Evolutionary conservation across 2,329 filamentous ascomycete species (phyloP).

Genomic region (Dactylellina cionopaga): DNA sequence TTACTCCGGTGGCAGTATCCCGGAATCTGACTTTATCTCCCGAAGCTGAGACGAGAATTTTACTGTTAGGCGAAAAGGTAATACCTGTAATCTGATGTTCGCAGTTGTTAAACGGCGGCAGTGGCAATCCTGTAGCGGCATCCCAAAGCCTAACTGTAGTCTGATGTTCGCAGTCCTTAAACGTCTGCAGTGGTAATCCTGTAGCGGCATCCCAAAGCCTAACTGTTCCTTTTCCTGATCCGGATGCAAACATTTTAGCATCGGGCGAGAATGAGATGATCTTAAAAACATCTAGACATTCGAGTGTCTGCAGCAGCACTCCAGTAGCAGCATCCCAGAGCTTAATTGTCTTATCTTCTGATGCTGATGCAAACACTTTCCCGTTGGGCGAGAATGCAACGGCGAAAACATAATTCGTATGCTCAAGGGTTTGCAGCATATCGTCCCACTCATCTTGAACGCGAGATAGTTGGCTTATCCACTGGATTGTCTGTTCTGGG

Average conservation of each 20-base stretch:
- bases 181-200: not conserved
- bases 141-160: not conserved
- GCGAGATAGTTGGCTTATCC: not conserved
- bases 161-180: too few species aligned
- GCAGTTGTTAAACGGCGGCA: conserved; percentile 56
- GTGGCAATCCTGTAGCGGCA: not conserved
- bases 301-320: too few species aligned
- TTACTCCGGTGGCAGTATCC: too few species aligned
- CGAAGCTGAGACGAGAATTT: too few species aligned
- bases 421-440: conserved; percentile 66
- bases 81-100: conserved; percentile 41
- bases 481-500: not conserved
- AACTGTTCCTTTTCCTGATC: not conserved
- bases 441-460: conserved; percentile 2
- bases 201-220: not conserved
- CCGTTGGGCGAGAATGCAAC: not conserved
- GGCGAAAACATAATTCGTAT: conserved; percentile 1
- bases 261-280: not conserved
- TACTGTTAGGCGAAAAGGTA: conserved; percentile 52
- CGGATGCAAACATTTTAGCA: not conserved
- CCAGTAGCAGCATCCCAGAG: too few species aligned
- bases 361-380: not conserved
- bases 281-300: too few species aligned
- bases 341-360: too few species aligned
- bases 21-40: too few species aligned